Evolutionary conservation across 345 rosid species (phyloP), one percentile per base, ranked within the genome.

Genomic region (Salix koriyanagi): DNA sequence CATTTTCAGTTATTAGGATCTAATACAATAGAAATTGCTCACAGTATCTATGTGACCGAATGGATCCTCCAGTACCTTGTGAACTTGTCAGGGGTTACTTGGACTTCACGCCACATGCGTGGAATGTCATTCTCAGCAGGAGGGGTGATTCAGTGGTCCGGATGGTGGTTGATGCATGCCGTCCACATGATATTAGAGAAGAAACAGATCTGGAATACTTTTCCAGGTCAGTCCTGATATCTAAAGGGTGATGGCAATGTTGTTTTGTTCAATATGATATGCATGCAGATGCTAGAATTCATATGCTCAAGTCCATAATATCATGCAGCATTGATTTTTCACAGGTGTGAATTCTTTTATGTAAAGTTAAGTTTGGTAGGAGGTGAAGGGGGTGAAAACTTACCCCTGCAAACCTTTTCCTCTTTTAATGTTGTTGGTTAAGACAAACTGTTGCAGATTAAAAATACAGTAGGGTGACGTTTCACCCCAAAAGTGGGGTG

Each of bases 61-160:
- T 93, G 94, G 89, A 90, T 68, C 99, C 98, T 75, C 97, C 98
- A 46, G 76, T 96, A 60, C 97, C 94, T 28, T 96, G 99, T 73
- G 99, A 96, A 89, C 96, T 96, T 88, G 93, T 96, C 60, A 92
- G 99, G 87, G 99, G 99, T 28, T 96, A 96, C 86, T 82, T 93
- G 80, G 98, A 93, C 86, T 96, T 89, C 83, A 76, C 82, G 82
- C 97, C 98, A 48, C 99, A 93, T 88, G 98, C 98, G 28, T 96
- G 99, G 99, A 96, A 96, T 82, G 80, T 84, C 70, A 79, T 93
- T 79, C 89, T 85, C 65, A 78, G 88, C 16, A 91, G 85, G 84
- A 88, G 78, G 79, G 96, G 93, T 69, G 84, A 85, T 81, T 82
- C 87, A 56, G 85, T 83, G 87, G 89, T 91, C 78, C 97, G 97